Evolutionary conservation across 345 rosid species (phyloP).

Genomic region (Brassica rapa): DNA sequence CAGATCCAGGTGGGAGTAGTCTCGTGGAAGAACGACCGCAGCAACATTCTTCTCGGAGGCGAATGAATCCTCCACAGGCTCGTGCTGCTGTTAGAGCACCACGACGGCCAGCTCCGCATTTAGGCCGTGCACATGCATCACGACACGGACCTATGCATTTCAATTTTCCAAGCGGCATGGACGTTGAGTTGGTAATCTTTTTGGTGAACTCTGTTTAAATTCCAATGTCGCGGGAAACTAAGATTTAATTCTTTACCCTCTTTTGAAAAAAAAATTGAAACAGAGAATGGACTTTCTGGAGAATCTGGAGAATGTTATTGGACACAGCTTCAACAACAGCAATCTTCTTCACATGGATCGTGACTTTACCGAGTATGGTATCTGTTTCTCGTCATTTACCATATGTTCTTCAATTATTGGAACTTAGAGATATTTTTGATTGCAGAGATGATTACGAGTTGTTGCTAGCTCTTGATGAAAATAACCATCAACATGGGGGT

Average conservation of each 20-base stretch:
- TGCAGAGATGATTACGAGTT: slow-evolving; percentile 92
- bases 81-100: slow-evolving; percentile 50
- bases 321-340: slow-evolving; percentile 45
- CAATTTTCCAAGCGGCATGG: slow-evolving; percentile 70
- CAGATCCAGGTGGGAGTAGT: slow-evolving; percentile 43
- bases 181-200: slow-evolving; percentile 65
- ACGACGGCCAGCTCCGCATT: slow-evolving; percentile 44
- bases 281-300: slow-evolving; percentile 84
- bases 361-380: slow-evolving; percentile 81
- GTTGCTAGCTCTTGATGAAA: slow-evolving; percentile 88
- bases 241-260: not conserved
- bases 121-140: slow-evolving; percentile 46
- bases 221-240: not conserved
- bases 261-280: not conserved
- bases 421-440: slow-evolving; percentile 4
- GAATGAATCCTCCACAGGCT: slow-evolving; percentile 47
- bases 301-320: slow-evolving; percentile 66
- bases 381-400: not conserved
- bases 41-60: slow-evolving; percentile 53
- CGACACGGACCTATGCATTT: slow-evolving; percentile 51
- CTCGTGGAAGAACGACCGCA: slow-evolving; percentile 45
- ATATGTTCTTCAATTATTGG: not conserved
- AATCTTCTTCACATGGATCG: slow-evolving; percentile 61
- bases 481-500: slow-evolving; percentile 57
- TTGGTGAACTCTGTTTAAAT: not conserved